These are phyloP conservation scores for Daldinia sp. DNA, from an alignment of 2,329 filamentous ascomycete genomes.

Conservation along the genomic window DNA sequence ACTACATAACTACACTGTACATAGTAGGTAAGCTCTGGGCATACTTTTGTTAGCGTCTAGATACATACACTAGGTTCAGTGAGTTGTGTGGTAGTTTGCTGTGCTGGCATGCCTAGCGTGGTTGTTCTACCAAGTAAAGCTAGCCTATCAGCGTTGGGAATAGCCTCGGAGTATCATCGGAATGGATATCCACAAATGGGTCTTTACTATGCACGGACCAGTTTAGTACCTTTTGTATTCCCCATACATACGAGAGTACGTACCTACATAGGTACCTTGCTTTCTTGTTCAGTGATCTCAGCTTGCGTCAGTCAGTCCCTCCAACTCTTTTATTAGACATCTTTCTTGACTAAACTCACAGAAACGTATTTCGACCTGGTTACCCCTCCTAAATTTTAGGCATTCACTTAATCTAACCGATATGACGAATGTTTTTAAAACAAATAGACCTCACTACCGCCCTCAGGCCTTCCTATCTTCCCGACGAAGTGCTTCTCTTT, in stretches of 20 bases:
- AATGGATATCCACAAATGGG: neutral
- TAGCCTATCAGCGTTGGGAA: neutral
- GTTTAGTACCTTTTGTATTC: neutral
- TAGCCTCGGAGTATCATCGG: neutral
- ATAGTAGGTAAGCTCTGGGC: too few relatives aligned
- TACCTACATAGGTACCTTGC: slow-evolving; percentile 1
- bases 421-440: slow-evolving; percentile 95
- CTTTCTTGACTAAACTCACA: neutral
- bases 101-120: slow-evolving; percentile 5
- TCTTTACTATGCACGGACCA: neutral
- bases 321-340: slow-evolving; percentile 7
- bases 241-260: neutral
- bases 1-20: neutral
- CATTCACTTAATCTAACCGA: slow-evolving; percentile 41
- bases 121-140: neutral
- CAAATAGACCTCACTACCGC: slow-evolving; percentile 95
- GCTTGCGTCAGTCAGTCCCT: slow-evolving; percentile 26
- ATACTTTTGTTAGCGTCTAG: too few relatives aligned
- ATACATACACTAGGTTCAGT: too few relatives aligned
- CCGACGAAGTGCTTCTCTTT: slow-evolving; percentile 93
- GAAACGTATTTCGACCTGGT: neutral
- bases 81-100: neutral
- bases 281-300: slow-evolving; percentile 19
- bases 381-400: neutral
- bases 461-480: slow-evolving; percentile 87